These are phyloP conservation scores for Malus hybrid DNA, from an alignment of 331 rosid genomes.

Conservation along the genomic window DNA sequence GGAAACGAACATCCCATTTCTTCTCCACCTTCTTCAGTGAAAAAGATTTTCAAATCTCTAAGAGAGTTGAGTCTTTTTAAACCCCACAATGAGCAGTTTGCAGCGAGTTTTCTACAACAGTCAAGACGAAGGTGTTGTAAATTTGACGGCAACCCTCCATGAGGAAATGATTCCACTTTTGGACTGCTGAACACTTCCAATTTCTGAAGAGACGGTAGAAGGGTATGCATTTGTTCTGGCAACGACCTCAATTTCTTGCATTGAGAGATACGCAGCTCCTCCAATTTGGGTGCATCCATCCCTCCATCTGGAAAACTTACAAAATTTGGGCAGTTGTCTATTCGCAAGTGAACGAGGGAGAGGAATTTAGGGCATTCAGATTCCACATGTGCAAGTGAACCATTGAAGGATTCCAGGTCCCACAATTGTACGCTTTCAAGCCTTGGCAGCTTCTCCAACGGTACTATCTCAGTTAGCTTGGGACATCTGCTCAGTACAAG, in stretches of 20 bases:
- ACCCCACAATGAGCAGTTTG: too few relatives aligned
- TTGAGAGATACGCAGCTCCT: neutral
- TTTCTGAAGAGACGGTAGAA: neutral
- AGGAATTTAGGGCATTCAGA: neutral
- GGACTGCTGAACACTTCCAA: neutral
- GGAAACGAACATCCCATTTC: too few relatives aligned
- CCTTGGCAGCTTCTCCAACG: neutral
- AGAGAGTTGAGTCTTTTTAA: too few relatives aligned
- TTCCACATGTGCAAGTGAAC: neutral
- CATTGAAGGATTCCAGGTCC: neutral
- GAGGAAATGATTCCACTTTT: too few relatives aligned
- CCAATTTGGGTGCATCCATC: neutral
- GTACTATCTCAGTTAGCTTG: neutral
- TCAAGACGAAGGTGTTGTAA: too few relatives aligned
- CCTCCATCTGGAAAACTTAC: neutral
- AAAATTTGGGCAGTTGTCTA: neutral
- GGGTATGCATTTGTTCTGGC: neutral
- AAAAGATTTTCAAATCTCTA: too few relatives aligned
- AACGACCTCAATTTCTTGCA: neutral
- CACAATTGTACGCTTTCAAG: neutral
- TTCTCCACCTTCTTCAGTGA: too few relatives aligned
- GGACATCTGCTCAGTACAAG: neutral
- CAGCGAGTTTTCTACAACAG: too few relatives aligned
- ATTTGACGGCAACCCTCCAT: too few relatives aligned
- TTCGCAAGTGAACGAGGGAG: neutral